These are phyloP conservation scores for Rhodotorula paludigena DNA, from an alignment of 768 basidiomycete genomes.

Conservation along the genomic window DNA sequence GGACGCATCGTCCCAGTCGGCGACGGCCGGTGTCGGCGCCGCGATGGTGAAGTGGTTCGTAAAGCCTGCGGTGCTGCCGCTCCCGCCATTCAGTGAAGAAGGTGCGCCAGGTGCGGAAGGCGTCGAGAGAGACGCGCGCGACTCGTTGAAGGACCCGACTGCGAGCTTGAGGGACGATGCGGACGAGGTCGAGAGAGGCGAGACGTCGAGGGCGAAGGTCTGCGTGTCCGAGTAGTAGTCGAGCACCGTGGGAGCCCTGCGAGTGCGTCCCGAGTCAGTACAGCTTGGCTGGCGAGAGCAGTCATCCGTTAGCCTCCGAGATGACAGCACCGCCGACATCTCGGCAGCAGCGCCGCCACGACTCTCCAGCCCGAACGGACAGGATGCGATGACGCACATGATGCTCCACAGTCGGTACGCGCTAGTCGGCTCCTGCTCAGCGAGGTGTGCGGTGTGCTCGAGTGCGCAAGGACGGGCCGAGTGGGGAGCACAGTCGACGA, in stretches of 20 bases:
- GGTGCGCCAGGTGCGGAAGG: conserved; percentile 40
- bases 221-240: conserved; percentile 38
- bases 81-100: too few relatives aligned
- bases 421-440: too few relatives aligned
- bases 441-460: too few relatives aligned
- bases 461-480: too few relatives aligned
- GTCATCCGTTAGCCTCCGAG: not conserved
- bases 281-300: not conserved
- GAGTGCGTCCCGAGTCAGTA: not conserved
- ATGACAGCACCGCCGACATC: not conserved
- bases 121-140: conserved; percentile 50
- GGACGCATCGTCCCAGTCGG: conserved; percentile 75
- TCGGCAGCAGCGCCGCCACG: too few relatives aligned
- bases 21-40: conserved; percentile 61
- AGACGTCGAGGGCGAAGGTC: conserved; percentile 38
- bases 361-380: too few relatives aligned
- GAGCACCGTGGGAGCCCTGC: conserved; percentile 30
- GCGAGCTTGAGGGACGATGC: conserved; percentile 60
- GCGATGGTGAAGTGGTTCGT: conserved; percentile 72
- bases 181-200: conserved; percentile 31
- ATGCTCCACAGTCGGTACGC: too few relatives aligned
- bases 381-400: not conserved
- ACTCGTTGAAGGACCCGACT: conserved; percentile 77
- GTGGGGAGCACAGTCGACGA: too few relatives aligned
- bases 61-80: conserved; percentile 43